These are phyloP conservation scores for Arabidopsis arenosa DNA, from an alignment of 345 rosid species.

Conservation along the genomic window DNA sequence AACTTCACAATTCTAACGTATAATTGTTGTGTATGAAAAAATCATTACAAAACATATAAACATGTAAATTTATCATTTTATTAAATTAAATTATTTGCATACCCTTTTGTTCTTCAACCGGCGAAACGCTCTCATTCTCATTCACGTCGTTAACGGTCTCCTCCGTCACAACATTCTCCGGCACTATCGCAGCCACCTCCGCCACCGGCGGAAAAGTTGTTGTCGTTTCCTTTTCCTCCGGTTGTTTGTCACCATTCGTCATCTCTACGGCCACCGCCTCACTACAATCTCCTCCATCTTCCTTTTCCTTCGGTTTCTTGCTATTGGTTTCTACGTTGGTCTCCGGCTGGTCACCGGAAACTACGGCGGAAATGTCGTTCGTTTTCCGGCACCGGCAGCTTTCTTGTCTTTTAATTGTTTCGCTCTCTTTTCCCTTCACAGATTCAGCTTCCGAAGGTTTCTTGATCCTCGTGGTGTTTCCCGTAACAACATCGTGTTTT, in stretches of 20 bases:
- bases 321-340: slow-evolving; percentile 20
- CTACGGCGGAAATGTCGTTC: slow-evolving; percentile 21
- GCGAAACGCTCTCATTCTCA: slow-evolving; percentile 37
- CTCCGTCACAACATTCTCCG: slow-evolving; percentile 24
- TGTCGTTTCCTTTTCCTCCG: slow-evolving; percentile 18
- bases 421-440: slow-evolving; percentile 38
- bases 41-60: not conserved
- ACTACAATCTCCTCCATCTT: slow-evolving; percentile 22
- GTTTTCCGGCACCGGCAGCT: slow-evolving; percentile 39
- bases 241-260: not conserved
- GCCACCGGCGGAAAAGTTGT: not conserved
- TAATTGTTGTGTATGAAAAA: not conserved
- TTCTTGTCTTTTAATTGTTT: slow-evolving; percentile 46
- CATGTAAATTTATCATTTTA: not conserved
- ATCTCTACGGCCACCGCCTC: slow-evolving; percentile 6
- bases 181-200: not conserved
- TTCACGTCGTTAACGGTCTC: slow-evolving; percentile 33
- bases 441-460: slow-evolving; percentile 41
- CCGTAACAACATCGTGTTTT: slow-evolving; percentile 69
- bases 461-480: slow-evolving; percentile 53
- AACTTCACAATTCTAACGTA: not conserved
- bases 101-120: slow-evolving; percentile 37
- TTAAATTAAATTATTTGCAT: slow-evolving; percentile 11
- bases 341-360: slow-evolving; percentile 11
- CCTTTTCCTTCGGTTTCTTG: slow-evolving; percentile 17